Evolutionary conservation across 352 stramenopile genomes (phyloP).

Genomic region (Pythium vanterpoolii): DNA sequence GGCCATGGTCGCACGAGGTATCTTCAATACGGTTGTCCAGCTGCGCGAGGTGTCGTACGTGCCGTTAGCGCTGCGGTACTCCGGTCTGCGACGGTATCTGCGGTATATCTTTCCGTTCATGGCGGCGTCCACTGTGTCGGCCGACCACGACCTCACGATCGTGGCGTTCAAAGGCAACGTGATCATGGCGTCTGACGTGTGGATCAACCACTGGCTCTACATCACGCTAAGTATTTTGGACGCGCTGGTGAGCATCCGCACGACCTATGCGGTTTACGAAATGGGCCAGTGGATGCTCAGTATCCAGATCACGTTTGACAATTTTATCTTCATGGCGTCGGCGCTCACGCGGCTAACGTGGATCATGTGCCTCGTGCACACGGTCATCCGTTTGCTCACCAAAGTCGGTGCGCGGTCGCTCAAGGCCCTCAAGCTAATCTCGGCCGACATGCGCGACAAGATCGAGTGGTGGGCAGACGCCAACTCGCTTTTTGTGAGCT

Average conservation of each 20-base stretch:
- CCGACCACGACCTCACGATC: too few relatives aligned
- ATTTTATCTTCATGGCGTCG: constrained; percentile 53
- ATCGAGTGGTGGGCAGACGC: constrained; percentile 55
- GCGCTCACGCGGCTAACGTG: constrained; percentile 51
- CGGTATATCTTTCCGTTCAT: too few relatives aligned
- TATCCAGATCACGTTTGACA: constrained; percentile 41
- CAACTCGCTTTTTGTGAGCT: constrained; percentile 44
- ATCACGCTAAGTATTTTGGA: constrained; percentile 56
- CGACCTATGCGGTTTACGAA: constrained; percentile 43
- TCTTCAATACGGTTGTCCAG: too few relatives aligned
- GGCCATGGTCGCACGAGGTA: too few relatives aligned
- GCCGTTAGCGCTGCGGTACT: too few relatives aligned
- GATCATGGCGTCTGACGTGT: constrained; percentile 54
- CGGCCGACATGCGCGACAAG: constrained; percentile 22
- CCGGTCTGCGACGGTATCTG: too few relatives aligned
- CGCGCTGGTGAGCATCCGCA: constrained; percentile 35
- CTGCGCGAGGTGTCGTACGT: too few relatives aligned
- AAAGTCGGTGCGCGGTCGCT: constrained; percentile 32
- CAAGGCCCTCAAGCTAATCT: constrained; percentile 35
- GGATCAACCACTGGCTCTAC: constrained; percentile 76
- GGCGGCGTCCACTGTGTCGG: too few relatives aligned
- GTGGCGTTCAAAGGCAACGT: too few relatives aligned
- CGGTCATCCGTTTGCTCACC: constrained; percentile 23
- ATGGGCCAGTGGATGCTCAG: constrained; percentile 61
- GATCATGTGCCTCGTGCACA: constrained; percentile 55